Base-by-base conservation (phyloP, 2,329 filamentous ascomycete genomes). In the Epichloe gansuensis region DNA sequence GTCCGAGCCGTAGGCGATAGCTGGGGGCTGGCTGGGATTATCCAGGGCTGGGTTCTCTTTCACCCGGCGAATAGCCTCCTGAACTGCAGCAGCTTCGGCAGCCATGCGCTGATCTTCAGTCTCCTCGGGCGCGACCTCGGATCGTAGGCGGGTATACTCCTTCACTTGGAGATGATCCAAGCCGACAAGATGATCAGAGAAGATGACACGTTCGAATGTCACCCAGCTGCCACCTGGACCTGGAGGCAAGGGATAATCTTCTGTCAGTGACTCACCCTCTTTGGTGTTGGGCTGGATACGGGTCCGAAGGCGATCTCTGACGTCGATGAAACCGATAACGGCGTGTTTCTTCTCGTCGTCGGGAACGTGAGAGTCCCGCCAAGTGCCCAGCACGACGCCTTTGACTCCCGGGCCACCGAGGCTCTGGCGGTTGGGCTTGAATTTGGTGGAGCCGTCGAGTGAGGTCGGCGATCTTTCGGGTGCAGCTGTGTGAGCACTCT, bases 161-260 rank as follows among this genome's bases (percentile, higher is more conserved):
- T 83, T 83, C 35, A 84, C 64, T 35, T 80, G 73, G 31, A 75
- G 71, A 47, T 81, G 74, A 49, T 78, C 74, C 4, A 81, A 65
- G 2, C 73, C 72, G 13, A 77, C 67, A 0, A 84, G 73, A 53
- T 81, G 77, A 7, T 73, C 63, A 2, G 76, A 74, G 58, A 83
- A 82, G 23, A 80, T 73, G 34, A 82, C 72, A 21, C 76, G 71
- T 53, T 81, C 76, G 57, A 82, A 82, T 0, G 78, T 82, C 25
- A 82, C 78, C 80, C 79, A 83, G 61, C 78, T 81, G 50, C 77
- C 79, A 23, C 79, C 79, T 1, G 78, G 76, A 0, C 78, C 80
- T 2, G 76, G 73, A 1, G 78, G 79, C 4, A 80, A 59, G 35
- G 77, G 67, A 60, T 71, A 71, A 31, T 71, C 66, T 41, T 68